Evolutionary conservation across 345 rosid species (phyloP), one percentile per base, ranked within the genome.

Genomic region (Hibiscus mutabilis): DNA sequence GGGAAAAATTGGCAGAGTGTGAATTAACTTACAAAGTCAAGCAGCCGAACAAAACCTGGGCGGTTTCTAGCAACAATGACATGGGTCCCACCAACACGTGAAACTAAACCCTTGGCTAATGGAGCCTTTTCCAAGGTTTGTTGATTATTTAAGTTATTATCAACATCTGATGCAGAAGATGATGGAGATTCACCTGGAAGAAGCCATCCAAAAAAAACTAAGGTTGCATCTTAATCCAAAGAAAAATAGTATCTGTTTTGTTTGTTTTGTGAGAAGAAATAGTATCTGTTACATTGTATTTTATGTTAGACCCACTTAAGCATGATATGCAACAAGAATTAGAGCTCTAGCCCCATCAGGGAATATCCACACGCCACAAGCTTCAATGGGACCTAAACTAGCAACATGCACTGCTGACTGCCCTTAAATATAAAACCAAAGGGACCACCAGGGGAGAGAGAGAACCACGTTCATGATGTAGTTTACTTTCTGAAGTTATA

Each of bases 121-220:
- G 82, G 73, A 66, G 83, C 75, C 83, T 77, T 90, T 67, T 89
- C 92, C 3, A 53, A 70, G 56, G 80, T 63, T 65, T 76, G 82
- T 77, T 85, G 90, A 78, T 86, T 85, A 72, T 81, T 85, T 73
- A 86, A 79, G 82, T 83, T 87, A 64, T 64, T 64, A 78, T 93
- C 98, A 27, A 88, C 79, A 78, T 93, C 98, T 6, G 97, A 93
- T 75, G 89, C 85, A 19, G 94, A 89, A 65, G 97, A 93, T 47
- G 96, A 91, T 31, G 98, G 97, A 52, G 97, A 93, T 76, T 91
- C 97, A 78, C 97, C 97, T 91, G 81, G 71, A 70, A 68, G 73
- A 73, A 81, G 77, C 55, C 67, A 76, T 70, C 64, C 27, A 24
- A 71, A 65, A 57, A 37, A 71, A 16, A 49, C 53, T 49, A 49